Evolutionary conservation across 1,139 yeast species (phyloP), one percentile per base, ranked within the genome.

Genomic region (Yamadazyma friedrichii): DNA sequence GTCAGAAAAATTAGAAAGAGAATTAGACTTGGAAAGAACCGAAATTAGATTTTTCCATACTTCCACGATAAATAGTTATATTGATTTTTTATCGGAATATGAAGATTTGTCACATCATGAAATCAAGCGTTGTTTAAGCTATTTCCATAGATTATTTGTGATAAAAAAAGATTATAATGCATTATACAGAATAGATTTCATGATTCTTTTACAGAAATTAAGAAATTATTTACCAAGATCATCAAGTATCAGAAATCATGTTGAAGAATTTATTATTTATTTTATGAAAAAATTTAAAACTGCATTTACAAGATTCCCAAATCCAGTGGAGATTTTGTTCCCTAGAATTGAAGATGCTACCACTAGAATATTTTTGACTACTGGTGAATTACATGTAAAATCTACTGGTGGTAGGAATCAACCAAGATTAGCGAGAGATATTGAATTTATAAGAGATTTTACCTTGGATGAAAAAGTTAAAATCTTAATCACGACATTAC

Each of bases 181-280:
- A 10, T 66, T 91, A 31, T 84, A 74, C 54, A 70, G 96, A 36
- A 61, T 93, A 30, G 97, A 93, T 57, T 80, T 93, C 53, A 77
- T 93, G 71, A 59, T 60, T 15, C 46, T 62, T 10, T 47, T 73
- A 16, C 64, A 64, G 41, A 61, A 55, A 35, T 53, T 73, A 31
- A 54, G 71, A 29, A 51, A 51, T 31, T 55, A 51, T 41, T 53
- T 71, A 26, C 70, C 77, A 0, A 46, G 58, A 36, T 49, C 62
- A 2, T 61, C 74, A 3, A 56, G 62, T 22, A 67, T 78, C 4
- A 67, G 88, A 42, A 65, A 61, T 16, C 88, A 83, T 46, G 76
- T 86, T 8, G 84, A 81, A 35, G 78, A 80, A 36, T 84, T 93
- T 53, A 66, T 86, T 32, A 71, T 73, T 28, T 82, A 83, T 53